These are phyloP conservation scores for Xeromyces bisporus DNA, from an alignment of 495 filamentous ascomycete species.

Conservation along the genomic window DNA sequence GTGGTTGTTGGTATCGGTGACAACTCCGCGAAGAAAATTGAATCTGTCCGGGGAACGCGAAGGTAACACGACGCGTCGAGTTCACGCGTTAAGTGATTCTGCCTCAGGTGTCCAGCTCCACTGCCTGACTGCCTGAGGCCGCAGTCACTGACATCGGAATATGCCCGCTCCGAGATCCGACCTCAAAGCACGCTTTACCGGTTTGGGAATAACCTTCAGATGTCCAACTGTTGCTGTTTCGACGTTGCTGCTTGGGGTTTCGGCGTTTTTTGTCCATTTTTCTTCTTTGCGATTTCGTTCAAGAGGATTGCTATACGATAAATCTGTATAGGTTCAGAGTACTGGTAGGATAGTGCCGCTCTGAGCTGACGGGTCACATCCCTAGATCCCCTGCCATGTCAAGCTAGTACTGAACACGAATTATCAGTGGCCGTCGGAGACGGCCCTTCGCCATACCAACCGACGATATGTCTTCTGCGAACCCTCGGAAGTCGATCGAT, in stretches of 20 bases:
- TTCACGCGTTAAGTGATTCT: conserved; percentile 32
- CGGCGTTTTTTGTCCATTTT: no score
- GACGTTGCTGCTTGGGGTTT: no score
- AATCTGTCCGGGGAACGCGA: conserved; percentile 8
- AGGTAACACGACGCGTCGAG: conserved; percentile 16
- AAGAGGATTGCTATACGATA: no score
- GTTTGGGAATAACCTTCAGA: conserved; percentile 22
- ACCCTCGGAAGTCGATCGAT: conserved; percentile 53
- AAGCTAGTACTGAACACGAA: conserved; percentile 20
- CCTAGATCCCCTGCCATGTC: conserved; percentile 25
- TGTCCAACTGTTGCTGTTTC: no score
- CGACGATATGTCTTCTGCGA: conserved; percentile 46
- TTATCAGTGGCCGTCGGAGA: conserved; percentile 22
- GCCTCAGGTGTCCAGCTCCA: conserved; percentile 10
- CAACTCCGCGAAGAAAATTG: conserved; percentile 7
- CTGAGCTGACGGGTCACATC: neutral
- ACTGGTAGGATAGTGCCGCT: conserved; percentile 1
- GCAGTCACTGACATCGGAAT: conserved; percentile 2
- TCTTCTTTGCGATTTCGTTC: neutral
- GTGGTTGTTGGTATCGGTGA: neutral
- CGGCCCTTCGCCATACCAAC: conserved; percentile 13
- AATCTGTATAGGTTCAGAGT: neutral
- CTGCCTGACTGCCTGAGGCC: neutral
- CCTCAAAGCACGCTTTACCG: conserved; percentile 10
- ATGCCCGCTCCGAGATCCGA: conserved; percentile 1